Evolutionary conservation across 805 yeast species (phyloP).

Genomic region (Monosporozyma unispora): DNA sequence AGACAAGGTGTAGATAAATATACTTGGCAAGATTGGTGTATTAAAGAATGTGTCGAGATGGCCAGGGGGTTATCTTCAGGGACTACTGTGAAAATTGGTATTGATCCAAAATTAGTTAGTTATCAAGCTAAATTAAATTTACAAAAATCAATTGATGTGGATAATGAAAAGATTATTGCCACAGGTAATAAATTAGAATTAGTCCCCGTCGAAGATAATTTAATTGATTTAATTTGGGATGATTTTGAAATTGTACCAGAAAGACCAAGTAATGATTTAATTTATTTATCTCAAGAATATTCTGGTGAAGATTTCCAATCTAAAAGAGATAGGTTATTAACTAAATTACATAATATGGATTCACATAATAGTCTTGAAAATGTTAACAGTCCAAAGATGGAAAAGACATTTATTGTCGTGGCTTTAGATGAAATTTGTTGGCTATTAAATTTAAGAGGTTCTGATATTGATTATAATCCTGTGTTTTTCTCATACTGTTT

Average conservation of each 20-base stretch:
- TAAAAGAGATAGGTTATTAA: conserved; percentile 45
- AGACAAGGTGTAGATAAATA: conserved; percentile 73
- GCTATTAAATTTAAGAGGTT: conserved; percentile 77
- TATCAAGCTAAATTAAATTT: conserved; percentile 31
- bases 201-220: conserved; percentile 48
- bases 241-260: conserved; percentile 55
- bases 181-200: conserved; percentile 35
- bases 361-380: neutral
- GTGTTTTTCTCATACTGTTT: conserved; percentile 65
- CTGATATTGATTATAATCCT: conserved; percentile 78
- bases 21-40: conserved; percentile 75
- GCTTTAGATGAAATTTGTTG: conserved; percentile 87
- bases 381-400: neutral
- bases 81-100: conserved; percentile 50
- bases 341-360: conserved; percentile 26
- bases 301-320: conserved; percentile 56
- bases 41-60: conserved; percentile 43
- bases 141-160: conserved; percentile 19
- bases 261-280: conserved; percentile 43
- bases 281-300: conserved; percentile 41
- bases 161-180: conserved; percentile 2
- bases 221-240: conserved; percentile 70
- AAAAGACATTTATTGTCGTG: conserved; percentile 45
- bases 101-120: conserved; percentile 71
- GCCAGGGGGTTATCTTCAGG: conserved; percentile 32